Evolutionary conservation across 1,139 yeast genomes (phyloP), one percentile per base, ranked within the genome.

Genomic region (Sugiyamaella pinicola): DNA sequence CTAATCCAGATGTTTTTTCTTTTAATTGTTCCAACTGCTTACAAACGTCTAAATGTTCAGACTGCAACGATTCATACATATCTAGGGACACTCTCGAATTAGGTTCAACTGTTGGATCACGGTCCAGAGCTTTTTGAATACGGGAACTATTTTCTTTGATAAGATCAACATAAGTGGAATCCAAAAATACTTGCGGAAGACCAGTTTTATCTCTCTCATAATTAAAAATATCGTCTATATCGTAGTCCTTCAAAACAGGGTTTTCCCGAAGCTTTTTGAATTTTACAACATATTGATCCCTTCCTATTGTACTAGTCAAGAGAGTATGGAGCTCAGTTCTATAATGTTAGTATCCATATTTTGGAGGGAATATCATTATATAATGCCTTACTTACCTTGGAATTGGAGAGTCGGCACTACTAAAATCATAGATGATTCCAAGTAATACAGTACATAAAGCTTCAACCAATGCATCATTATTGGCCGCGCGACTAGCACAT

Each of bases 401-500:
- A 10, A 87, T 70, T 0, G 96, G 91, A 0, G 97, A 87, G 2
- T 75, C 73, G 49, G 78, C 77, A 2, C 89, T 75, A 4, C 95
- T 83, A 65, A 91, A 93, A 58, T 91, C 97, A 65, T 88, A 95
- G 0, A 83, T 76, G 1, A 87, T 76, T 21, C 97, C 97, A 10
- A 93, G 67, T 28, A 91, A 71, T 18, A 86, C 75, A 0, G 89
- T 78, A 1, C 86, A 79, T 77, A 91, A 75, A 1, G 96, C 93
- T 64, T 87, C 90, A 0, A 87, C 82, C 12, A 88, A 68, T 3
- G 80, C 76, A 24, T 80, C 76, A 58, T 77, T 79, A 44, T 82
- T 84, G 3, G 82, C 73, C 28, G 82, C 76, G 55, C 83, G 85
- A 1, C 88, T 79, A 15, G 88, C 73, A 53, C 81, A 84, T 1